These are phyloP conservation scores for Tolypocladium pustulatum DNA, from an alignment of 2,329 filamentous ascomycete species.

Conservation along the genomic window DNA sequence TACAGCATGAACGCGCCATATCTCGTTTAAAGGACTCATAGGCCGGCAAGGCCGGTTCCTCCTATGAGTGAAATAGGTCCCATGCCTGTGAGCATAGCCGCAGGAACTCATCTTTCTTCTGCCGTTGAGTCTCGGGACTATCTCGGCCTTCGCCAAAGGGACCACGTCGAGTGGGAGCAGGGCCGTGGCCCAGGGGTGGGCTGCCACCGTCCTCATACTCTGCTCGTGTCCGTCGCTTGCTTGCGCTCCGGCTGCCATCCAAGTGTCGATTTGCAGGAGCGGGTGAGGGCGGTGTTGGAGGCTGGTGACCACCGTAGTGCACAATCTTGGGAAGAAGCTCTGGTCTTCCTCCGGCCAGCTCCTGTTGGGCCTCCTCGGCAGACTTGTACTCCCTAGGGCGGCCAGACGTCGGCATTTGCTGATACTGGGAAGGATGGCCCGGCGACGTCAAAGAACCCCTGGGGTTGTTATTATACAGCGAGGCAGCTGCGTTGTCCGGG, in stretches of 20 bases:
- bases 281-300: constrained; percentile 81
- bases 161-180: constrained; percentile 48
- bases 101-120: constrained; percentile 90
- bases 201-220: constrained; percentile 92
- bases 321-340: constrained; percentile 89
- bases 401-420: constrained; percentile 42
- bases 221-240: constrained; percentile 67
- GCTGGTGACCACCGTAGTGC: constrained; percentile 90
- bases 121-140: constrained; percentile 69
- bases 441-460: constrained; percentile 67
- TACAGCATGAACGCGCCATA: background rate
- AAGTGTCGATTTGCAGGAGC: constrained; percentile 39
- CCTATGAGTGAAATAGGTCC: constrained; percentile 89
- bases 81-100: constrained; percentile 79
- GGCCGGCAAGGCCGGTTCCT: background rate
- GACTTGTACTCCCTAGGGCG: constrained; percentile 84
- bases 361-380: constrained; percentile 88
- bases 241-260: constrained; percentile 47
- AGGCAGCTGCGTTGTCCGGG: constrained; percentile 38
- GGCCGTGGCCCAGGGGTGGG: constrained; percentile 71
- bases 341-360: constrained; percentile 80
- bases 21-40: constrained; percentile 13
- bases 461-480: constrained; percentile 46
- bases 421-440: constrained; percentile 49
- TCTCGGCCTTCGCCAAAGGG: constrained; percentile 76